A percentile compares a stretch with the other conserved stretches of the same genome.
phyloP scores from a whole-genome alignment of 2,329 filamentous ascomycete genomes.

The Sclerotinia trifoliorum region DNA sequence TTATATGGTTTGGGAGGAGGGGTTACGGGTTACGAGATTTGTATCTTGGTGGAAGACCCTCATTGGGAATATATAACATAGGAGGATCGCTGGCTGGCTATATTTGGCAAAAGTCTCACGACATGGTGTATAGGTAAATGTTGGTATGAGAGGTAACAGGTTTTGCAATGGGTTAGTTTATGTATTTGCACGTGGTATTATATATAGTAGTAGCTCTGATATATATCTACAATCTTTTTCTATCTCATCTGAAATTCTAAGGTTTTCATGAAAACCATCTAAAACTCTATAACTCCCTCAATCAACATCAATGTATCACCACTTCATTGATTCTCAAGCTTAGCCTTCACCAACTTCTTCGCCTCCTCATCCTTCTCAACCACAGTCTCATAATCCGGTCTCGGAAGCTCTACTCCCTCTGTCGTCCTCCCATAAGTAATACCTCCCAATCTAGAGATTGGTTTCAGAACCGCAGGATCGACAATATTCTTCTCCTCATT shows the following conservation, averaged over 20 bases:
- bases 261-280: not conserved
- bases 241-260: not conserved
- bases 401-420: slow-evolving; percentile 69
- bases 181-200: not conserved
- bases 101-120: slow-evolving; percentile 3
- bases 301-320: not conserved
- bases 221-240: not conserved
- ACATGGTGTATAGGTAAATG: slow-evolving; percentile 2
- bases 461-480: slow-evolving; percentile 71
- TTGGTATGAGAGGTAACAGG: not conserved
- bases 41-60: not conserved
- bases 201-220: not conserved
- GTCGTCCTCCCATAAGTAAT: slow-evolving; percentile 76
- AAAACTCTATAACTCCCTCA: not conserved
- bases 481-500: slow-evolving; percentile 73
- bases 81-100: not conserved
- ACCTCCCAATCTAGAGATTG: slow-evolving; percentile 77
- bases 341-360: slow-evolving; percentile 55
- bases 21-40: not conserved
- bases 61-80: not conserved
- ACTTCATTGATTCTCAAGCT: slow-evolving; percentile 43
- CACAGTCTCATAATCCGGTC: slow-evolving; percentile 51
- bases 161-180: not conserved
- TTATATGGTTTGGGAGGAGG: not conserved
- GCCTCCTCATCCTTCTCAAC: slow-evolving; percentile 52